These are phyloP conservation scores for Barnettozyma hawaiiensis DNA, from an alignment of 1,139 yeast genomes.

Conservation along the genomic window DNA sequence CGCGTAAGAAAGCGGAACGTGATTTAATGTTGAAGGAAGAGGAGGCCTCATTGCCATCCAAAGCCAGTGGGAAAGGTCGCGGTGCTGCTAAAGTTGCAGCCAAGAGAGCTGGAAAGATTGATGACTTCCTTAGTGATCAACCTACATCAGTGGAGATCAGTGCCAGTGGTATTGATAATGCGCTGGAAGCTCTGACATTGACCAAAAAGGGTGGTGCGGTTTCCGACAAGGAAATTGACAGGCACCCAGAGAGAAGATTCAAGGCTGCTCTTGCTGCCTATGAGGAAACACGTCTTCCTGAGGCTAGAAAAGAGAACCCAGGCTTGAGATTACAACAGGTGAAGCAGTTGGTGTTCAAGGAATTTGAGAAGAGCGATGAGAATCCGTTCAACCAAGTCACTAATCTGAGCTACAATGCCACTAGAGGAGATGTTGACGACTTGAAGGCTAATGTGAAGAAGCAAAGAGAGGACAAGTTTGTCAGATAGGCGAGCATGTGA, in stretches of 20 bases:
- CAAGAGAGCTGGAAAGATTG: constrained; percentile 58
- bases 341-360: constrained; percentile 69
- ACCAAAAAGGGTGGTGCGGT: constrained; percentile 52
- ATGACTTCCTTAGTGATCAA: constrained; percentile 46
- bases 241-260: constrained; percentile 86
- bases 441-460: constrained; percentile 49
- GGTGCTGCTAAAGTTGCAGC: constrained; percentile 70
- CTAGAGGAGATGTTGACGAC: constrained; percentile 45
- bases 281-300: constrained; percentile 70
- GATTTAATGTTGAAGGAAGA: constrained; percentile 57
- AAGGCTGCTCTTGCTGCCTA: constrained; percentile 74
- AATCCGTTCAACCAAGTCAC: constrained; percentile 79
- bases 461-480: constrained; percentile 35
- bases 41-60: constrained; percentile 55
- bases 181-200: constrained; percentile 70
- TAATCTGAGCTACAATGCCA: constrained; percentile 57
- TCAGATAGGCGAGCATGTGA: constrained; percentile 7
- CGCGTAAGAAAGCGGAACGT: constrained; percentile 59
- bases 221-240: constrained; percentile 60
- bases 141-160: constrained; percentile 43
- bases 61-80: constrained; percentile 54
- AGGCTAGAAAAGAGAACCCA: constrained; percentile 67
- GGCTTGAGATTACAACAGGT: constrained; percentile 77
- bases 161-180: constrained; percentile 75
- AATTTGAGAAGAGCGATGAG: constrained; percentile 74